Percentiles rank a stretch among this genome's conserved stretches.
These are phyloP conservation scores for Agrocybe praecox DNA, from an alignment of 768 basidiomycete genomes.

Conservation along the genomic window DNA sequence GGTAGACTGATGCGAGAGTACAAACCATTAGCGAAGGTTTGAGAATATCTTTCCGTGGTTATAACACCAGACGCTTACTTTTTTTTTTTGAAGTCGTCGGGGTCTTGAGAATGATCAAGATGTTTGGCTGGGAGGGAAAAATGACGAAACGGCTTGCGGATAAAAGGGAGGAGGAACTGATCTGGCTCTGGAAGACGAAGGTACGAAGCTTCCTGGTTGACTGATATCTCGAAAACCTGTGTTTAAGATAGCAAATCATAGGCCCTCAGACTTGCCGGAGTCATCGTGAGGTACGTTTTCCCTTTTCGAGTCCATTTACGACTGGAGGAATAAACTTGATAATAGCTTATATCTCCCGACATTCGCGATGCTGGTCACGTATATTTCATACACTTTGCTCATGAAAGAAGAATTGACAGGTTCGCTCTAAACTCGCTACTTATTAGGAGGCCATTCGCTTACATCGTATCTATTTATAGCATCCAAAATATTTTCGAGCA, in stretches of 20 bases:
- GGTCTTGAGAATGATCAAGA: conserved; percentile 71
- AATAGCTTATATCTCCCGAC: conserved; percentile 61
- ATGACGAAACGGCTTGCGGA: conserved; percentile 53
- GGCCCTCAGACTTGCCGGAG: neutral
- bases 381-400: conserved; percentile 51
- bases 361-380: conserved; percentile 66
- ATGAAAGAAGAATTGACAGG: conserved; percentile 25
- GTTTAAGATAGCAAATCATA: neutral
- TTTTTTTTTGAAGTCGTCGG: conserved; percentile 42
- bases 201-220: neutral
- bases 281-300: too few species aligned
- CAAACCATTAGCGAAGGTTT: conserved; percentile 64
- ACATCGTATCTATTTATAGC: conserved; percentile 28
- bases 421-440: neutral
- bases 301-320: too few species aligned
- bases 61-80: neutral
- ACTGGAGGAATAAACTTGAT: neutral
- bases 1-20: conserved; percentile 55
- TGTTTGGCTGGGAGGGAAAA: conserved; percentile 71
- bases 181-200: conserved; percentile 47
- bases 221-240: too few species aligned
- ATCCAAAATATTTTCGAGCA: conserved; percentile 49
- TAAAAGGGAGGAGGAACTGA: conserved; percentile 66
- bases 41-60: neutral
- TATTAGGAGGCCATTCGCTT: conserved; percentile 32